Evolutionary conservation across 768 basidiomycete genomes (phyloP).

Genomic region (Pleurotus cornucopiae): DNA sequence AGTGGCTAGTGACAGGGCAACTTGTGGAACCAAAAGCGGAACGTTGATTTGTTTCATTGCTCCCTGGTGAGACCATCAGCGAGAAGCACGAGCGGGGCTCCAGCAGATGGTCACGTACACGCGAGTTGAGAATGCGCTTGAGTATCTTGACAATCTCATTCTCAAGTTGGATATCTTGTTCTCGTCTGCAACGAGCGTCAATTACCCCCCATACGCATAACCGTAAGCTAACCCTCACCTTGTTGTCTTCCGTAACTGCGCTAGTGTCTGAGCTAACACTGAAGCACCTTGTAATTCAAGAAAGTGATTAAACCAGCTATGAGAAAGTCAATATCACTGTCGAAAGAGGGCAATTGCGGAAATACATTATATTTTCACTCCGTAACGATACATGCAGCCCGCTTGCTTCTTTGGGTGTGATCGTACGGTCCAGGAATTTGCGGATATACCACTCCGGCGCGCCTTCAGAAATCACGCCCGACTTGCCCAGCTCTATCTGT

Average conservation of each 20-base stretch:
- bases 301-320: constrained; percentile 79
- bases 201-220: background rate
- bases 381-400: constrained; percentile 75
- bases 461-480: constrained; percentile 52
- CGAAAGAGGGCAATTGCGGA: constrained; percentile 16
- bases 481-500: constrained; percentile 55
- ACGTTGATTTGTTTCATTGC: constrained; percentile 75
- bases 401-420: constrained; percentile 76
- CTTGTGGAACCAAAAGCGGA: constrained; percentile 68
- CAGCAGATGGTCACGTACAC: constrained; percentile 32
- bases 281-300: constrained; percentile 76
- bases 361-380: constrained; percentile 74
- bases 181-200: constrained; percentile 35
- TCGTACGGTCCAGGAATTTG: constrained; percentile 83
- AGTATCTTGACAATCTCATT: constrained; percentile 88
- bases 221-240: constrained; percentile 37
- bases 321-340: constrained; percentile 15
- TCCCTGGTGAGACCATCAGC: constrained; percentile 32
- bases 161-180: constrained; percentile 69
- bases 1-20: constrained; percentile 79
- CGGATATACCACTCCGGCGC: constrained; percentile 92
- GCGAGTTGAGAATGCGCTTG: constrained; percentile 72
- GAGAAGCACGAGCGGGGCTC: constrained; percentile 2
- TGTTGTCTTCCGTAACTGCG: constrained; percentile 64
- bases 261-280: constrained; percentile 76